Base-by-base conservation (phyloP, 2,329 filamentous ascomycete genomes). In the Fusarium paranaense region DNA sequence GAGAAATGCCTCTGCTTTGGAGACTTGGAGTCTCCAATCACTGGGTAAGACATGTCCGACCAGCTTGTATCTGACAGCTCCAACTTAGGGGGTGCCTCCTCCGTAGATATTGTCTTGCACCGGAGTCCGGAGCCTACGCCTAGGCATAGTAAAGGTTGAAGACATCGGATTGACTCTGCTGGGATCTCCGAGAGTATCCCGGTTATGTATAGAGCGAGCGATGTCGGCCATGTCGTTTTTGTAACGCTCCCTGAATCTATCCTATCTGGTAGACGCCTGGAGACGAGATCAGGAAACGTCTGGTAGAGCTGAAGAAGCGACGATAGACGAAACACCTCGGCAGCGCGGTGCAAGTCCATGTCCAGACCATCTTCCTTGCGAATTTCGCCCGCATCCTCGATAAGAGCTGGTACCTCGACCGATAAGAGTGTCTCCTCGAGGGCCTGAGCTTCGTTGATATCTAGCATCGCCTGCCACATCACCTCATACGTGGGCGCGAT, bases 281-380 rank as follows among this genome's bases (percentile, higher is more conserved):
- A 76, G 0, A 81, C 79, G 1, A 83, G 75, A 16, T 82, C 80
- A 2, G 80, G 81, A 14, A 83, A 83, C 1, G 82, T 83, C 67
- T 83, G 80, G 72, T 85, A 84, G 0, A 85, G 79, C 61, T 84
- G 83, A 6, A 84, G 66, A 22, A 85, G 74, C 0, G 83, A 81
- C 0, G 80, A 79, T 4, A 85, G 75, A 9, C 81, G 79, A 56
- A 83, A 84, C 0, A 82, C 82, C 42, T 85, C 83, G 5, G 82
- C 82, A 0, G 81, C 82, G 8, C 78, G 69, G 9, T 79, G 78
- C 1, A 85, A 76, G 38, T 84, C 81, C 0, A 75, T 13, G 5
- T 67, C 64, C 0, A 70, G 56, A 0, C 50, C 70, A 25, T 70
- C 54, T 4, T 59, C 66, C 1, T 30, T 62, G 2, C 50, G 72